phyloP scores from a whole-genome alignment of 106 monocot species.

The Alisma plantagoaquatica region DNA sequence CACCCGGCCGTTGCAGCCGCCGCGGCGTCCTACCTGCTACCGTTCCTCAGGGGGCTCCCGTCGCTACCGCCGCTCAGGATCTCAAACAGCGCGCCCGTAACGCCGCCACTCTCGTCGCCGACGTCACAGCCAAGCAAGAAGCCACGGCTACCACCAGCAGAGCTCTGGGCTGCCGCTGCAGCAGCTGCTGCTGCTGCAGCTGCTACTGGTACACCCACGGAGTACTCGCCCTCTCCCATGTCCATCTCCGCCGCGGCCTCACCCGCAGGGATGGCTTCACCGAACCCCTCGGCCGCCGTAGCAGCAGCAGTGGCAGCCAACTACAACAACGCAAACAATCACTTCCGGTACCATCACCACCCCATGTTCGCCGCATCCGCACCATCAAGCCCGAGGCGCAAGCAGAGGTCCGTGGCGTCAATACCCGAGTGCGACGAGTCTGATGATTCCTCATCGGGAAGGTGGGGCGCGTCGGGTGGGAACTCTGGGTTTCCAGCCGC shows the following conservation, averaged over 20 bases:
- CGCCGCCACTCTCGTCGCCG: constrained; percentile 86
- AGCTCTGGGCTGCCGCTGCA: constrained; percentile 22
- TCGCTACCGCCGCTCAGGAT: constrained; percentile 71
- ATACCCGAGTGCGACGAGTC: constrained; percentile 90
- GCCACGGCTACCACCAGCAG: constrained; percentile 27
- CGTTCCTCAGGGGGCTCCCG: constrained; percentile 67
- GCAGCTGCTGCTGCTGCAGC: too few species aligned
- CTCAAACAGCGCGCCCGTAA: constrained; percentile 73
- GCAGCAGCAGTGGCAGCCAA: not conserved
- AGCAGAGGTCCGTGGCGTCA: constrained; percentile 58
- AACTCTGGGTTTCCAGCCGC: constrained; percentile 27
- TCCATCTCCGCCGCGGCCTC: too few species aligned
- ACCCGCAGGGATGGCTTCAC: too few species aligned
- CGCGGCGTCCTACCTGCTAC: constrained; percentile 50
- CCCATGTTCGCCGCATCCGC: constrained; percentile 64
- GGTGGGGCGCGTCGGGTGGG: constrained; percentile 50
- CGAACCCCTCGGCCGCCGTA: not conserved
- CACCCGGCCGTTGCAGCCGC: constrained; percentile 20
- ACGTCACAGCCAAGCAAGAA: constrained; percentile 30
- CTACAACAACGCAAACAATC: not conserved
- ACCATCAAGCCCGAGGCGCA: constrained; percentile 66
- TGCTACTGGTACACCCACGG: too few species aligned
- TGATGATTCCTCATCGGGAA: constrained; percentile 47
- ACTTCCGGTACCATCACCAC: constrained; percentile 22
- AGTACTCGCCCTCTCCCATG: too few species aligned